Percentiles rank a stretch among this genome's conserved stretches.
Evolutionary conservation across 345 rosid genomes (phyloP).

Genomic region (Pistacia integerrima): DNA sequence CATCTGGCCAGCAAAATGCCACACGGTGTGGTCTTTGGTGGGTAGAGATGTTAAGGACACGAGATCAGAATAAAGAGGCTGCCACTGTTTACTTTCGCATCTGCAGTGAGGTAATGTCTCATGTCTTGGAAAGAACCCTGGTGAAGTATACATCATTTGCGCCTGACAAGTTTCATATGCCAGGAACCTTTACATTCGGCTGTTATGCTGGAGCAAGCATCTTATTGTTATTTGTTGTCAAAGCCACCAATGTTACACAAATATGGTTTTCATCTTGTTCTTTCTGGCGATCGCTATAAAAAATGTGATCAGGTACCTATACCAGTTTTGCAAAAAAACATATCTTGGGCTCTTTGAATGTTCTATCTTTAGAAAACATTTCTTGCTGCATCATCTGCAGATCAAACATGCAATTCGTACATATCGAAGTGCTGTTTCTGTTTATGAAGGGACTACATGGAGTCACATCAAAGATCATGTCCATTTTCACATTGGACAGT

Average conservation of each 20-base stretch:
- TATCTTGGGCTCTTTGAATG: constrained; percentile 10
- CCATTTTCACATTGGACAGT: constrained; percentile 95
- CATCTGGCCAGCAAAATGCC: constrained; percentile 78
- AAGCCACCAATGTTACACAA: constrained; percentile 91
- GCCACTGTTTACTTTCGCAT: constrained; percentile 93
- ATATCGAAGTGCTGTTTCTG: constrained; percentile 79
- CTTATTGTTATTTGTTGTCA: constrained; percentile 90
- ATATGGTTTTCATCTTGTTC: constrained; percentile 97
- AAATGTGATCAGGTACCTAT: constrained; percentile 88
- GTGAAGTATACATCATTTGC: constrained; percentile 15
- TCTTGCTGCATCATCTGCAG: constrained; percentile 43
- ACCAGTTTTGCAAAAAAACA: constrained; percentile 9
- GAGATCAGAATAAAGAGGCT: constrained; percentile 89
- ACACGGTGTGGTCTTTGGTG: constrained; percentile 99
- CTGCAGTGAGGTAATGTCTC: constrained; percentile 80
- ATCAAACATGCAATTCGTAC: constrained; percentile 95
- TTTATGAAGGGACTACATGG: constrained; percentile 86
- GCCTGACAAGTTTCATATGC: constrained; percentile 24
- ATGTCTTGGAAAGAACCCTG: constrained; percentile 9
- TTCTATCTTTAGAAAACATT: constrained; percentile 22
- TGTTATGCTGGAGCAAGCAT: constrained; percentile 99
- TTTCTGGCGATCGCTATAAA: constrained; percentile 92
- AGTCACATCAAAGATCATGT: constrained; percentile 94
- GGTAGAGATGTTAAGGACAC: constrained; percentile 89
- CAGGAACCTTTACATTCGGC: constrained; percentile 95